Conservation (phyloP, 1,284 basidiomycete genomes). For the Puccinia triticina region DNA sequence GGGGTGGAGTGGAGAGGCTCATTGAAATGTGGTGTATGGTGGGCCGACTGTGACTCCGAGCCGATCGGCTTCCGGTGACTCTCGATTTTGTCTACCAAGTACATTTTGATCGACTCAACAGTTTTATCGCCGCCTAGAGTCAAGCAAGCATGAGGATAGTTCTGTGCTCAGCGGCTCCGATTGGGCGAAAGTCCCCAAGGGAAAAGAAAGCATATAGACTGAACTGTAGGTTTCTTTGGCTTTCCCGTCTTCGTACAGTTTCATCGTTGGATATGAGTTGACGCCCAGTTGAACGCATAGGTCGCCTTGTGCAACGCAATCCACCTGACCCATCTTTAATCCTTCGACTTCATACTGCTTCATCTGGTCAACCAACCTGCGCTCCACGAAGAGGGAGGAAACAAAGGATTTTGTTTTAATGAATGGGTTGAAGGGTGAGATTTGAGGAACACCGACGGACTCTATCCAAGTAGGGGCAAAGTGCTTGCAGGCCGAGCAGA, state of each 20-base stretch:
- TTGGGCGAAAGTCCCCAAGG: neutral
- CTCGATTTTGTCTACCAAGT: conserved; percentile 15
- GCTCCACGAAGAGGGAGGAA: neutral
- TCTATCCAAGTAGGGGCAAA: conserved; percentile 47
- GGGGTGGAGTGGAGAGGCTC: neutral
- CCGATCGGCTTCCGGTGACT: neutral
- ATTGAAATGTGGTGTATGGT: neutral
- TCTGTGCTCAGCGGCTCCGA: neutral
- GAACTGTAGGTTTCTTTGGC: conserved; percentile 26
- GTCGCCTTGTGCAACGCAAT: conserved; percentile 48
- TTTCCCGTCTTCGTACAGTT: conserved; percentile 33
- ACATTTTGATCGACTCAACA: neutral
- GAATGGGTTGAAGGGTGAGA: neutral
- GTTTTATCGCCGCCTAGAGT: neutral
- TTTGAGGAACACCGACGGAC: neutral
- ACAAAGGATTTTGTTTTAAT: too few species aligned
- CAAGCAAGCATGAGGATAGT: neutral
- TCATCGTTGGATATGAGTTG: conserved; percentile 36
- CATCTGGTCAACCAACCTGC: neutral
- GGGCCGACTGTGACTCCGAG: neutral
- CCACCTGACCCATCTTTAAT: conserved; percentile 36
- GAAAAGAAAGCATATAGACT: neutral
- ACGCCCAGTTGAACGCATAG: conserved; percentile 30
- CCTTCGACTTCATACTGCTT: conserved; percentile 3
- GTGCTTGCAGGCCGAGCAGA: conserved; percentile 42